phyloP scores from a whole-genome alignment of 305 asterid genomes.

The Solanum hybrid region DNA sequence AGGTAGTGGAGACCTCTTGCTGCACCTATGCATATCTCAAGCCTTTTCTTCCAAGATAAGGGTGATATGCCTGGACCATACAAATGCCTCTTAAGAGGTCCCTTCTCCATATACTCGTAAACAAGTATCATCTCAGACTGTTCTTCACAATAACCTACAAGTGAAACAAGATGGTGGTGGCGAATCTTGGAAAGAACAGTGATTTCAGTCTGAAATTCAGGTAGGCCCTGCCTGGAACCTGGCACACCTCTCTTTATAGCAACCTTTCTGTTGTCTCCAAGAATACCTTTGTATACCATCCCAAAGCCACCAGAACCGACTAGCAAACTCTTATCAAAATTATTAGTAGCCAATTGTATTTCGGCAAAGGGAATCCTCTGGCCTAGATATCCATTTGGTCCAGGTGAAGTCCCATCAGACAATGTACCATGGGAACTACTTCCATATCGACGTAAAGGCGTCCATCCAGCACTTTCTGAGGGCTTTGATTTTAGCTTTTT shows the following conservation, averaged over 20 bases:
- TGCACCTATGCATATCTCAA: conserved; percentile 90
- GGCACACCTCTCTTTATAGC: conserved; percentile 80
- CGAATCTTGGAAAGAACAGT: conserved; percentile 72
- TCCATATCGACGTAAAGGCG: conserved; percentile 39
- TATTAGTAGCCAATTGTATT: conserved; percentile 52
- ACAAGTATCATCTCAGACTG: conserved; percentile 90
- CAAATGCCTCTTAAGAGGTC: conserved; percentile 58
- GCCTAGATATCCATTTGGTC: conserved; percentile 48
- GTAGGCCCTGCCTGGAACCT: conserved; percentile 82
- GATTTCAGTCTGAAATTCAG: conserved; percentile 80
- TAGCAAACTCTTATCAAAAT: conserved; percentile 57
- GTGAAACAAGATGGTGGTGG: conserved; percentile 82
- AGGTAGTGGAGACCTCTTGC: conserved; percentile 91
- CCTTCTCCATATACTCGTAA: conserved; percentile 80
- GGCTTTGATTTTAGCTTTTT: conserved; percentile 29
- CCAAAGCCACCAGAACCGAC: conserved; percentile 93
- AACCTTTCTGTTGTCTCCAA: conserved; percentile 52
- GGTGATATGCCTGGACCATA: conserved; percentile 49
- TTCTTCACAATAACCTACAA: conserved; percentile 82
- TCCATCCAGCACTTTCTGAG: conserved; percentile 53
- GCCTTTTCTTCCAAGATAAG: conserved; percentile 77
- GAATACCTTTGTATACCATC: conserved; percentile 54
- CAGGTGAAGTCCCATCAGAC: conserved; percentile 46
- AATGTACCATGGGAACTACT: conserved; percentile 47
- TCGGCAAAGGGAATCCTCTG: conserved; percentile 63